phyloP scores from a whole-genome alignment of 495 filamentous ascomycete genomes.

The Tetracladium marchalianum region DNA sequence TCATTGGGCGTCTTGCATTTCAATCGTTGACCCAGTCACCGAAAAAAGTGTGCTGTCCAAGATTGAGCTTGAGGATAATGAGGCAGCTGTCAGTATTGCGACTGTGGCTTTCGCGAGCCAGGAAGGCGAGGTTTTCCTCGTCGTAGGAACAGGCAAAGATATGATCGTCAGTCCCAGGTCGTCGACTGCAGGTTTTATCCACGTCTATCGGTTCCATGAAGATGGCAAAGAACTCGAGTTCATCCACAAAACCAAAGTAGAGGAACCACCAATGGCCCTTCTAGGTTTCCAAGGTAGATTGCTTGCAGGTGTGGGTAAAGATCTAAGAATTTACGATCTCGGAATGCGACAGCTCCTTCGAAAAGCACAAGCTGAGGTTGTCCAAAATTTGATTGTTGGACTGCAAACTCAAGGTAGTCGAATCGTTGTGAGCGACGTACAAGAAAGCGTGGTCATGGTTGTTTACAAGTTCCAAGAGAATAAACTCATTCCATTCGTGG shows the following conservation, averaged over 20 bases:
- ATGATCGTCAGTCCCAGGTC: conserved; percentile 67
- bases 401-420: conserved; percentile 87
- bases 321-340: conserved; percentile 80
- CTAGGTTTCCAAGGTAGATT: conserved; percentile 87
- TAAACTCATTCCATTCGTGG: conserved; percentile 80
- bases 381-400: conserved; percentile 72
- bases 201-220: conserved; percentile 85
- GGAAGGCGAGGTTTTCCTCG: conserved; percentile 80
- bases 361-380: conserved; percentile 75
- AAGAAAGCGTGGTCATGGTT: conserved; percentile 81
- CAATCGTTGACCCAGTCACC: conserved; percentile 72
- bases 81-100: conserved; percentile 80
- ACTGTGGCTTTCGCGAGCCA: conserved; percentile 78
- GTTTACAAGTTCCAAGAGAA: conserved; percentile 93
- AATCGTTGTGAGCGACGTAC: conserved; percentile 84
- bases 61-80: conserved; percentile 79
- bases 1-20: conserved; percentile 93
- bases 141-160: conserved; percentile 90
- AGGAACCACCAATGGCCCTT: conserved; percentile 80
- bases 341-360: conserved; percentile 84
- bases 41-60: conserved; percentile 62
- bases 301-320: conserved; percentile 71
- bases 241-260: conserved; percentile 89
- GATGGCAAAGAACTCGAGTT: conserved; percentile 82
- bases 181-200: conserved; percentile 71